These are phyloP conservation scores for Cytospora piceae DNA, from an alignment of 2,329 filamentous ascomycete species.

Conservation along the genomic window DNA sequence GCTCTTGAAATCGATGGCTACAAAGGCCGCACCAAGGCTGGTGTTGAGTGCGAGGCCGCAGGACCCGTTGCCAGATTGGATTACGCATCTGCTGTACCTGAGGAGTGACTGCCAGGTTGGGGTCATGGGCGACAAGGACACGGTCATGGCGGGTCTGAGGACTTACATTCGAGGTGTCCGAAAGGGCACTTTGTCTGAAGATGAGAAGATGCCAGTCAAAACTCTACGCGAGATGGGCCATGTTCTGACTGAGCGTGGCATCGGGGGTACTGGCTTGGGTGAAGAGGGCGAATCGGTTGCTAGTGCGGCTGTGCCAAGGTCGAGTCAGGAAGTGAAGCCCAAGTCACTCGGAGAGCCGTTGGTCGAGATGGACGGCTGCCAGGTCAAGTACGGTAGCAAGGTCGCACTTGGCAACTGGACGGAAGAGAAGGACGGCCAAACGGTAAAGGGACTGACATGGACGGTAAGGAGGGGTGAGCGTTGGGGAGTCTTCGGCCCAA, in stretches of 20 bases:
- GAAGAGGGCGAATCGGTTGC: constrained; percentile 34
- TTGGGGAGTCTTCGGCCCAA: constrained; percentile 92
- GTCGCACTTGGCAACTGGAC: constrained; percentile 81
- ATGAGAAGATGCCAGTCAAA: constrained; percentile 52
- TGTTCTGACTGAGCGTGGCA: constrained; percentile 46
- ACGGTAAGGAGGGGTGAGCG: constrained; percentile 80
- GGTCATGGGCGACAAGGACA: constrained; percentile 66
- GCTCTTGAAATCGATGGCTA: constrained; percentile 70
- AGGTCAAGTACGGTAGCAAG: constrained; percentile 78
- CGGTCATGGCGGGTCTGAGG: constrained; percentile 60
- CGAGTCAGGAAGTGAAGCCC: constrained; percentile 3
- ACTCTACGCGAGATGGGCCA: constrained; percentile 55
- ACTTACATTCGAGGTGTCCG: constrained; percentile 53
- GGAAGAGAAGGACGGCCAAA: constrained; percentile 55
- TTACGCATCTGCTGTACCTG: constrained; percentile 80
- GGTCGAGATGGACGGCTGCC: constrained; percentile 85
- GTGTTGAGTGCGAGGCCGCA: constrained; percentile 81
- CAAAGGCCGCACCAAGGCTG: constrained; percentile 68
- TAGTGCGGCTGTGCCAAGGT: constrained; percentile 13
- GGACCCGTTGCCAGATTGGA: constrained; percentile 86
- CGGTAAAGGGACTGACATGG: constrained; percentile 74
- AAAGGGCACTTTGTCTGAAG: constrained; percentile 48
- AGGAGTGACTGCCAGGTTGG: constrained; percentile 68
- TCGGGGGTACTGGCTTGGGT: constrained; percentile 43
- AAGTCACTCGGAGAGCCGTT: constrained; percentile 64